phyloP scores from a whole-genome alignment of 805 yeast species.

The Suhomyces sp. region DNA sequence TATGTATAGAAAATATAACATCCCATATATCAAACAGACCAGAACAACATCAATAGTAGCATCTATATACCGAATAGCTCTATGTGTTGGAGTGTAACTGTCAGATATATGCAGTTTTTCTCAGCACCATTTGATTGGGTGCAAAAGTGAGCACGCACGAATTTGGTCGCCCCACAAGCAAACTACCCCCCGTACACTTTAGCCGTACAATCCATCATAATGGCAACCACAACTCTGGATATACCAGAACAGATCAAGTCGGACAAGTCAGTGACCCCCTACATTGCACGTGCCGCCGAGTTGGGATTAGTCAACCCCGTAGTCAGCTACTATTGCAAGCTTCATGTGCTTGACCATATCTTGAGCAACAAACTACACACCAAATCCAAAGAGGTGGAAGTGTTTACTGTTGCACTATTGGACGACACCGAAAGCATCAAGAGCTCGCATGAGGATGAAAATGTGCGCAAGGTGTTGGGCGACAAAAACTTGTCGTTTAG shows the following conservation, averaged over 20 bases:
- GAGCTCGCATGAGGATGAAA: constrained; percentile 37
- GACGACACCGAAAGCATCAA: constrained; percentile 68
- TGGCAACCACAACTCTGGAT: neutral
- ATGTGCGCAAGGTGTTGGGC: constrained; percentile 47
- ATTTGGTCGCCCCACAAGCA: neutral
- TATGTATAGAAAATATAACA: neutral
- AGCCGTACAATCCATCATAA: neutral
- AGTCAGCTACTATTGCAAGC: constrained; percentile 67
- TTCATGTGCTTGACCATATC: constrained; percentile 70
- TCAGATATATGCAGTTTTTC: neutral
- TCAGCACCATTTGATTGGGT: neutral
- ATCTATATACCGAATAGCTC: too few species aligned
- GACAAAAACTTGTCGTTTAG: constrained; percentile 44
- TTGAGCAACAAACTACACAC: constrained; percentile 59
- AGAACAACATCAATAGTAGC: too few species aligned
- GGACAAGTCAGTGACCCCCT: constrained; percentile 44
- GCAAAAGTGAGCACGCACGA: neutral
- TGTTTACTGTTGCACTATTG: constrained; percentile 57
- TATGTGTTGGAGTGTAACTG: neutral
- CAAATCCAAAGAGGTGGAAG: constrained; percentile 51
- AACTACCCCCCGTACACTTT: neutral
- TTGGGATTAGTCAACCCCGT: constrained; percentile 57
- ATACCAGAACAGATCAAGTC: constrained; percentile 29
- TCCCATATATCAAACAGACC: too few species aligned
- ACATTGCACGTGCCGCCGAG: constrained; percentile 56